These are phyloP conservation scores for Achlya hypogyna DNA, from an alignment of 352 stramenopile species.

Conservation along the genomic window DNA sequence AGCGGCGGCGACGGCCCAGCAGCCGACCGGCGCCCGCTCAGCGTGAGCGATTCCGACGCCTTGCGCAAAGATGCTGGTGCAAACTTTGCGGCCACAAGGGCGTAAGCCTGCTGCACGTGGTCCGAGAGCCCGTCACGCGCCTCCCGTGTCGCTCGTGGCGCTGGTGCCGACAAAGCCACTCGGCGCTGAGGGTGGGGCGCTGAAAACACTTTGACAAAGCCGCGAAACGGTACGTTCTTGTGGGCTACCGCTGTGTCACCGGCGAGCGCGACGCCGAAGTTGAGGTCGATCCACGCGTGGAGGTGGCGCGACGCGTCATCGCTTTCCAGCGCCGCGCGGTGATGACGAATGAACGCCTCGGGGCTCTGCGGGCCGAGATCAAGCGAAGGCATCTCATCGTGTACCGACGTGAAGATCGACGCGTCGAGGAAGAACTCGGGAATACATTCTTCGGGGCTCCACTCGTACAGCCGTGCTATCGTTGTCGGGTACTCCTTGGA, in stretches of 20 bases:
- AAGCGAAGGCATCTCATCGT: conserved; percentile 67
- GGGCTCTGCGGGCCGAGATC: conserved; percentile 63
- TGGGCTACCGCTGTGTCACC: conserved; percentile 69
- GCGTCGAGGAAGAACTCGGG: conserved; percentile 91
- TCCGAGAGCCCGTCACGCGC: neutral
- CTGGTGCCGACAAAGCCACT: neutral
- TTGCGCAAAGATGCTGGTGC: conserved; percentile 14
- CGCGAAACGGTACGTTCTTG: conserved; percentile 88
- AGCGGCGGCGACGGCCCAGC: neutral
- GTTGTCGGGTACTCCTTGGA: conserved; percentile 89
- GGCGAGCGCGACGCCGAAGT: conserved; percentile 84
- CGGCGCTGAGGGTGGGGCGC: conserved; percentile 27
- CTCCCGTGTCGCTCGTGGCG: neutral
- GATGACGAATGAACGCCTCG: conserved; percentile 77
- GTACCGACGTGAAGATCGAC: conserved; percentile 75
- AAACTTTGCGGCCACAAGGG: neutral
- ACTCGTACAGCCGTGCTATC: conserved; percentile 87
- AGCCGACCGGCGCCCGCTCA: neutral
- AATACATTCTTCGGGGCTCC: conserved; percentile 95
- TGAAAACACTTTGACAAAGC: conserved; percentile 68
- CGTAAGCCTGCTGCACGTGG: neutral
- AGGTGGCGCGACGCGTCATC: conserved; percentile 74
- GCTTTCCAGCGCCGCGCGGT: conserved; percentile 89
- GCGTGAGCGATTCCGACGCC: conserved; percentile 35
- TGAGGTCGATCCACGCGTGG: conserved; percentile 95